phyloP scores from a whole-genome alignment of 768 basidiomycete genomes.

The Amylocystis lapponica region DNA sequence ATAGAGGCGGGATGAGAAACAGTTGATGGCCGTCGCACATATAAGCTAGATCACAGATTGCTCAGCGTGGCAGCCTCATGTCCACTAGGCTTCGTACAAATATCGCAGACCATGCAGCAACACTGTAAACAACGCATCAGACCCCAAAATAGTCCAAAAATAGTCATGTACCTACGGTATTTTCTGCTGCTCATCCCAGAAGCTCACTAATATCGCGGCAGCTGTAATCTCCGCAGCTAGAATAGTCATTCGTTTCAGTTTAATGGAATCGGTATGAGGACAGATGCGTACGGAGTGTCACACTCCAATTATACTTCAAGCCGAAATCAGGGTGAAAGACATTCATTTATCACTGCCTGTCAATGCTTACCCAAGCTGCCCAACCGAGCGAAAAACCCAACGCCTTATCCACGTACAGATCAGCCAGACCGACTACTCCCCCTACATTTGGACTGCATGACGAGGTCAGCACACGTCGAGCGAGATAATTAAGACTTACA shows the following conservation, averaged over 20 bases:
- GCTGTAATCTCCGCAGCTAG: conserved; percentile 46
- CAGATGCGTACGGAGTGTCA: conserved; percentile 25
- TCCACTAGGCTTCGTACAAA: too few relatives aligned
- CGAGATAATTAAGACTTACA: conserved; percentile 8
- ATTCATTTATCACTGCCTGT: background rate
- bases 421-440: conserved; percentile 35
- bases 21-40: conserved; percentile 19
- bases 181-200: conserved; percentile 30
- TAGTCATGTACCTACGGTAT: conserved; percentile 5
- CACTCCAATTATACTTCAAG: conserved; percentile 21
- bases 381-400: conserved; percentile 40
- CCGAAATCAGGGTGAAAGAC: conserved; percentile 10
- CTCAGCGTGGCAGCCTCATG: too few relatives aligned
- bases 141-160: too few relatives aligned
- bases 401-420: conserved; percentile 47
- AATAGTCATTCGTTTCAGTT: background rate
- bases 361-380: conserved; percentile 38
- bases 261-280: conserved; percentile 16
- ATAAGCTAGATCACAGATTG: conserved; percentile 14
- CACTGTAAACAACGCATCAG: too few relatives aligned
- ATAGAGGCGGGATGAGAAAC: conserved; percentile 21
- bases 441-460: conserved; percentile 21
- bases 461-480: background rate
- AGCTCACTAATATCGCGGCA: conserved; percentile 43
- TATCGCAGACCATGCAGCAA: too few relatives aligned